Evolutionary conservation across 2,329 filamentous ascomycete genomes (phyloP).

Genomic region (Alternaria dauci): DNA sequence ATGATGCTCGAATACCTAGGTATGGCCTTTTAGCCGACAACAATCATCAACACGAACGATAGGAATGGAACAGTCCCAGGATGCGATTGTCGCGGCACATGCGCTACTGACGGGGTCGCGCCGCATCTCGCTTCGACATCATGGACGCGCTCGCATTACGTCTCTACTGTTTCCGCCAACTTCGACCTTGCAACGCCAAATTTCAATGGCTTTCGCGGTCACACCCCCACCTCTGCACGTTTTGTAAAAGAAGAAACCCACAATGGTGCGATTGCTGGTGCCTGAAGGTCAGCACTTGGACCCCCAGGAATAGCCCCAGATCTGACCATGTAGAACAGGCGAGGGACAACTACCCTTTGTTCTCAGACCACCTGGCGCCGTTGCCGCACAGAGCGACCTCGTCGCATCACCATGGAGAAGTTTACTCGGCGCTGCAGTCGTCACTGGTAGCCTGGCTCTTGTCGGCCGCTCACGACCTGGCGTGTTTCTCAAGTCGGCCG

Average conservation of each 20-base stretch:
- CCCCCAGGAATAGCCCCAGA: not conserved
- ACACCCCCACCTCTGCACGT: not conserved
- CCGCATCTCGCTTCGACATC: conserved; percentile 14
- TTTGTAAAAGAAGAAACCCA: conserved; percentile 1
- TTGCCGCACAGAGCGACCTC: conserved; percentile 16
- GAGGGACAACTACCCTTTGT: conserved; percentile 31
- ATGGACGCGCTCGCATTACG: conserved; percentile 12
- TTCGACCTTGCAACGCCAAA: not conserved
- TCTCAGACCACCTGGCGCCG: conserved; percentile 10
- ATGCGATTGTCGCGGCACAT: conserved; percentile 13
- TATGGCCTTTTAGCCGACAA: not conserved
- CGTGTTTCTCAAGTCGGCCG: conserved; percentile 22
- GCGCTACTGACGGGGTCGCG: conserved; percentile 15
- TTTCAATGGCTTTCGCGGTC: conserved; percentile 3
- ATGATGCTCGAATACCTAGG: no score
- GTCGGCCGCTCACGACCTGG: conserved; percentile 29
- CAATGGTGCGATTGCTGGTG: conserved; percentile 36
- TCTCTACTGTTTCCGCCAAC: not conserved
- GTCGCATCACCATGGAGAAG: conserved; percentile 15
- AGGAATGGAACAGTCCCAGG: not conserved
- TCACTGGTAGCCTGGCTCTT: conserved; percentile 23
- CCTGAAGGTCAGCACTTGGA: conserved; percentile 25
- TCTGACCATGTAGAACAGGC: conserved; percentile 24
- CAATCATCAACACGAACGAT: no score
- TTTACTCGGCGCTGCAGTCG: conserved; percentile 16